phyloP scores from a whole-genome alignment of 106 monocot species.

The Apostasia ramifera region DNA sequence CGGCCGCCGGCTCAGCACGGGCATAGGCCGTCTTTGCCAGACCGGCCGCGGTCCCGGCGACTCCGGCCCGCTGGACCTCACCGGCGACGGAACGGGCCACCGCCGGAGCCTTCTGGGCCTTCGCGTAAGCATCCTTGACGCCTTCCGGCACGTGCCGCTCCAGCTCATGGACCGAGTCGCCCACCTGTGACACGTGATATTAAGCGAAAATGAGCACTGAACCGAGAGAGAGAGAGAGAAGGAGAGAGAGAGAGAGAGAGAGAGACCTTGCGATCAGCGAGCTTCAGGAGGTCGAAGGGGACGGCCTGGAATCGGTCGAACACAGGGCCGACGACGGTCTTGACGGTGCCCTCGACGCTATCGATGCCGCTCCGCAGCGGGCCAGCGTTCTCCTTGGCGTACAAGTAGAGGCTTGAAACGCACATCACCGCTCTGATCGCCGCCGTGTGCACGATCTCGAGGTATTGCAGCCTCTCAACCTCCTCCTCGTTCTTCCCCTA shows the following conservation, averaged over 20 bases:
- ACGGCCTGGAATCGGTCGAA: constrained; percentile 29
- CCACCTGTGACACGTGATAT: constrained; percentile 26
- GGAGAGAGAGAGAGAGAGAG: not conserved
- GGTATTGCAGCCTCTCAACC: constrained; percentile 42
- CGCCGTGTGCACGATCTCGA: constrained; percentile 48
- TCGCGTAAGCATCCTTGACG: constrained; percentile 7
- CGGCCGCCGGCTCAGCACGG: constrained; percentile 46
- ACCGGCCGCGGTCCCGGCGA: constrained; percentile 39
- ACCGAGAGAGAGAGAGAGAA: not conserved
- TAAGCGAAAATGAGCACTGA: not conserved
- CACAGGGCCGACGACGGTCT: constrained; percentile 48
- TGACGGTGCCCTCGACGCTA: constrained; percentile 56
- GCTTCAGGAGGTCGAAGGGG: constrained; percentile 46
- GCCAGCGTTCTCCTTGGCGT: constrained; percentile 53
- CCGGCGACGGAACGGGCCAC: constrained; percentile 32
- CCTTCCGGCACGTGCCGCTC: constrained; percentile 36
- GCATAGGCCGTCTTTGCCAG: constrained; percentile 35
- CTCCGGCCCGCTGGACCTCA: constrained; percentile 50
- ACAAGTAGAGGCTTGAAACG: constrained; percentile 28
- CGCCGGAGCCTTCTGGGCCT: constrained; percentile 34
- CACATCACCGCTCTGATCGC: constrained; percentile 29
- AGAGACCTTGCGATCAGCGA: constrained; percentile 50
- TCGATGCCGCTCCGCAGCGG: constrained; percentile 48
- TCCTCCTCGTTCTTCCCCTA: constrained; percentile 12
- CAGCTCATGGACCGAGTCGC: constrained; percentile 38